These are phyloP conservation scores for Backusella parvicylindrica DNA, from an alignment of 192 early-diverging fungal genomes.

Conservation along the genomic window DNA sequence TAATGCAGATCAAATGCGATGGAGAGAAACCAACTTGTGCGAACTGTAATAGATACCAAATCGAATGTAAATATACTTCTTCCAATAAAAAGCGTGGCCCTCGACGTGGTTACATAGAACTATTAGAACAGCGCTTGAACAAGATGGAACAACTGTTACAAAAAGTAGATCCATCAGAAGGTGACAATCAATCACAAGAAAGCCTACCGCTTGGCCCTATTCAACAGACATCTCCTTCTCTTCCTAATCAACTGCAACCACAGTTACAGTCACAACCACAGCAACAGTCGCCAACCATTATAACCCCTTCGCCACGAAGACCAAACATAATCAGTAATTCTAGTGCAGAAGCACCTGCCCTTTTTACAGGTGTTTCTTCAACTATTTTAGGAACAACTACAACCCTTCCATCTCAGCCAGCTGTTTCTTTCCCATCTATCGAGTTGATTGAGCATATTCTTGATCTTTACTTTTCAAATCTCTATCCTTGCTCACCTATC, in stretches of 20 bases:
- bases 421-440: conserved; percentile 28
- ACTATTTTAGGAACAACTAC: background rate
- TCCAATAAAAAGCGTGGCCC: conserved; percentile 88
- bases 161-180: background rate
- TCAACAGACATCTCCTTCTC: background rate
- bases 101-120: conserved; percentile 75
- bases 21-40: conserved; percentile 77
- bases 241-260: background rate
- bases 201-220: background rate
- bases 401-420: background rate
- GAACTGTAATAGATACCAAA: conserved; percentile 69
- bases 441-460: conserved; percentile 50
- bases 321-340: background rate
- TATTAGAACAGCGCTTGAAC: conserved; percentile 70
- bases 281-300: background rate
- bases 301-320: background rate
- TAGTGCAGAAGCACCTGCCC: background rate
- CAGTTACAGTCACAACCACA: background rate
- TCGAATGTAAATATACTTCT: conserved; percentile 76
- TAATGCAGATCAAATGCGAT: conserved; percentile 71
- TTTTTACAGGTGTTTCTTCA: conserved; percentile 1
- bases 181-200: background rate
- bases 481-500: conserved; percentile 43
- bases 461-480: conserved; percentile 43
- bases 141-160: conserved; percentile 74